Conservation (phyloP, 768 basidiomycete genomes). For the Tulasnella sp. region DNA sequence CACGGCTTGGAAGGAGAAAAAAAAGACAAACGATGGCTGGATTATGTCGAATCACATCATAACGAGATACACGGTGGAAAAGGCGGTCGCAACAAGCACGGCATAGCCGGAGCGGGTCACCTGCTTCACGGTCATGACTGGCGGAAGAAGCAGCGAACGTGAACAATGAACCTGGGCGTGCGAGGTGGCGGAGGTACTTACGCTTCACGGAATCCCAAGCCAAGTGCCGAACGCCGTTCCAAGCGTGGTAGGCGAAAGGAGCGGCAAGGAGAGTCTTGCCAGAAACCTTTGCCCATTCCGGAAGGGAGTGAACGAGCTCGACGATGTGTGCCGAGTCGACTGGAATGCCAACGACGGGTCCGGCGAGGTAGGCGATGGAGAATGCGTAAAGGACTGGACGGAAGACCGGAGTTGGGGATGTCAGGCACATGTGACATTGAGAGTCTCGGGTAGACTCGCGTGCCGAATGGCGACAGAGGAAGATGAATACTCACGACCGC, state of each 20-base stretch:
- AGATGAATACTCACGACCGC: slow-evolving; percentile 50
- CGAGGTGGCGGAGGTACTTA: slow-evolving; percentile 44
- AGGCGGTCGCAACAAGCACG: slow-evolving; percentile 72
- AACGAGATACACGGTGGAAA: slow-evolving; percentile 69
- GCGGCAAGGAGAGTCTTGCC: slow-evolving; percentile 75
- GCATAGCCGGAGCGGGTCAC: slow-evolving; percentile 78
- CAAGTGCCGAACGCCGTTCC: slow-evolving; percentile 88
- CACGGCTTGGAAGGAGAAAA: slow-evolving; percentile 18
- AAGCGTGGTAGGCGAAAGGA: slow-evolving; percentile 86
- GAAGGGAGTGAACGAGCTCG: slow-evolving; percentile 63
- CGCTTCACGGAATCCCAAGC: slow-evolving; percentile 86
- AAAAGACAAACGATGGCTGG: slow-evolving; percentile 30
- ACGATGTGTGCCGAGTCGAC: slow-evolving; percentile 78
- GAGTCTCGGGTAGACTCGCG: slow-evolving; percentile 5
- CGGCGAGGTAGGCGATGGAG: slow-evolving; percentile 78
- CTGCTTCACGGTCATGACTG: slow-evolving; percentile 77
- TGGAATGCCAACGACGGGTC: slow-evolving; percentile 56
- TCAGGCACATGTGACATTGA: slow-evolving; percentile 5
- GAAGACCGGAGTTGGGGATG: not conserved
- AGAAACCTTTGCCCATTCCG: slow-evolving; percentile 68
- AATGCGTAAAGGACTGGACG: slow-evolving; percentile 77
- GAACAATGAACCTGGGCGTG: not conserved
- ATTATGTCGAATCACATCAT: slow-evolving; percentile 39
- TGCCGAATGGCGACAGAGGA: slow-evolving; percentile 18
- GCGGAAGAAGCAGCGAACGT: slow-evolving; percentile 20